Base-by-base conservation (phyloP, 768 basidiomycete genomes). In the Obba rivulosa region DNA sequence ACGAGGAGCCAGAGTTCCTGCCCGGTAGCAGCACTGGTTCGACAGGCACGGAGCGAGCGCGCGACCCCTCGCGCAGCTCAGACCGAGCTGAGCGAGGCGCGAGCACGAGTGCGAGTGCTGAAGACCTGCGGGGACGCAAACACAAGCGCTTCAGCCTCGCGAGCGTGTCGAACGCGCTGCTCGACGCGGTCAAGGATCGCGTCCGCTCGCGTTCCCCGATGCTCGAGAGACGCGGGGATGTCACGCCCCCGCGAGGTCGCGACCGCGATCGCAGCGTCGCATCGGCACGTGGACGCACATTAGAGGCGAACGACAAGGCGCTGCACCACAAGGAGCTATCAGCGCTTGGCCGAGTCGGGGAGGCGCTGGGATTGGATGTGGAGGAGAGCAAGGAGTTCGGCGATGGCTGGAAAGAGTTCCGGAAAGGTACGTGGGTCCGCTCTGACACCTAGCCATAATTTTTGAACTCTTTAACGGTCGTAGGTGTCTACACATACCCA, bases 401-500 rank as follows among this genome's bases (percentile, higher is more conserved):
- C 11, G 68, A 76, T 43, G 74, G 76, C 4, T 97, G 92, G 91
- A 85, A 85, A 61, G 85, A 94, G 64, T 95, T 95, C 65, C 80
- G 83, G 57, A 83, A 87, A 69, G 93, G 92, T 87, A 46, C 34
- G 71, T 65, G 11, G 16, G n/a, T n/a, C 4, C 28, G 13, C 34
- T 34, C 16, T 35, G 31, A 7, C 14, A 22, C 11, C 8, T 5
- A 25, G 24, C 7, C 22, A 10, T 23, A 31, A 17, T 4, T n/a
- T 31, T 10, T 46, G 10, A 20, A 21, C 35, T 13, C 5, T 5
- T 13, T 31, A 13, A 31, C 13, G 28, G 28, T 31, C 31, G 24
- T 56, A 89, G 93, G 93, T 17, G 87, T 82, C 4, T 97, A 98
- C 63, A 91, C 86, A 16, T 98, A 92, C 66, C 95, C 95, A 2